Percentiles rank a stretch among this genome's conserved stretches.
These are phyloP conservation scores for Clarireedia homoeocarpa DNA, from an alignment of 2,329 filamentous ascomycete species.

Conservation along the genomic window DNA sequence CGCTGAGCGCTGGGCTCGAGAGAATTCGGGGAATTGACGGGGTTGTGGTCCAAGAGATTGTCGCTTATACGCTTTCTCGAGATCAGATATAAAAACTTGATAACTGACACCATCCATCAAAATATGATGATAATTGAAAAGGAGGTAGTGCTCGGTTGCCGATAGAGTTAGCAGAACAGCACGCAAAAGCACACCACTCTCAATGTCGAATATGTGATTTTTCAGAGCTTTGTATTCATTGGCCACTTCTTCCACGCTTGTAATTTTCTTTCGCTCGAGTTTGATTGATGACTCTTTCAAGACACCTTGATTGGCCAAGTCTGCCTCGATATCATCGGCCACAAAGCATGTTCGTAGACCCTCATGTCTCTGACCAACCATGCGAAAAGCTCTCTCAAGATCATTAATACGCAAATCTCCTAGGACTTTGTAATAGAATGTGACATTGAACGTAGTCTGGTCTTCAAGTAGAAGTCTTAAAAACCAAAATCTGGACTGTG, in stretches of 20 bases:
- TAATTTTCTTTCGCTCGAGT: neutral
- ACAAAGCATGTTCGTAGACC: conserved; percentile 24
- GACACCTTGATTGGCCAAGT: conserved; percentile 9
- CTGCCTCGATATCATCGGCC: neutral
- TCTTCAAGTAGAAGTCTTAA: conserved; percentile 20
- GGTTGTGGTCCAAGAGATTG: conserved; percentile 1
- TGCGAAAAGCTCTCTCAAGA: conserved; percentile 18
- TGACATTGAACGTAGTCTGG: conserved; percentile 22
- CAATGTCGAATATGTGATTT: neutral
- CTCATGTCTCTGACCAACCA: conserved; percentile 22
- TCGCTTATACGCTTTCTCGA: neutral
- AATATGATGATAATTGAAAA: conserved; percentile 43
- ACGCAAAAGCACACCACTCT: conserved; percentile 5
- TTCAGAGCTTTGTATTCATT: neutral
- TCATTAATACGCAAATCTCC: conserved; percentile 18
- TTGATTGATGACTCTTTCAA: neutral
- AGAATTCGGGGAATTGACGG: conserved; percentile 32
- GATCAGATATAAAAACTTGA: conserved; percentile 32
- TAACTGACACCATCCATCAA: conserved; percentile 41
- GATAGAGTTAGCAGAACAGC: conserved; percentile 32
- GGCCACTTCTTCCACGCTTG: neutral
- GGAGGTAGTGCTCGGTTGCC: conserved; percentile 31
- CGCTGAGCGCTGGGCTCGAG: conserved; percentile 27
- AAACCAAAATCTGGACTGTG: conserved; percentile 23
- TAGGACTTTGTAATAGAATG: conserved; percentile 13